Conservation (phyloP, 352 stramenopile genomes). For the Phytophthora aleatoria region DNA sequence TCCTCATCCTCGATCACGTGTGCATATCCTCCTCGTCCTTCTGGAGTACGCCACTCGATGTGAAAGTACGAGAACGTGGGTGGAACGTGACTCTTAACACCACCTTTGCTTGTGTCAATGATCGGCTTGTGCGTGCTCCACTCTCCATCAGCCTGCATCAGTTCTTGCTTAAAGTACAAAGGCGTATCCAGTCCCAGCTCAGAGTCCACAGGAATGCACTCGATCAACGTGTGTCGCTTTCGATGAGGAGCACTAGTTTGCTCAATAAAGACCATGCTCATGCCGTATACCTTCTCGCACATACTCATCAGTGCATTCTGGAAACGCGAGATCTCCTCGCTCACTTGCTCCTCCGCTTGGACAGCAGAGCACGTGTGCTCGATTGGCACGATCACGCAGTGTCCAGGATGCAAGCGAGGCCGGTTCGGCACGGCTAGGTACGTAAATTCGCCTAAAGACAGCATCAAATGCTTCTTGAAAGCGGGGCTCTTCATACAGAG, state of each 20-base stretch:
- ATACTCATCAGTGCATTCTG: constrained; percentile 61
- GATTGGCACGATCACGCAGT: constrained; percentile 80
- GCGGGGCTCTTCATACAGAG: constrained; percentile 68
- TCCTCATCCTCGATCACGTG: constrained; percentile 85
- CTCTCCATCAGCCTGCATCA: constrained; percentile 76
- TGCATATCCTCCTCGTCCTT: constrained; percentile 57
- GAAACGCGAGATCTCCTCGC: constrained; percentile 70
- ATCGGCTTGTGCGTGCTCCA: constrained; percentile 87
- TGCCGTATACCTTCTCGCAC: constrained; percentile 57
- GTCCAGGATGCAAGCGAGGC: constrained; percentile 55
- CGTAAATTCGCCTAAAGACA: constrained; percentile 77
- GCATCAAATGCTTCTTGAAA: constrained; percentile 85
- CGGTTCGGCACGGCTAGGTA: constrained; percentile 73
- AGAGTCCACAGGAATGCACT: constrained; percentile 78
- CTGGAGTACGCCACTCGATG: constrained; percentile 69
- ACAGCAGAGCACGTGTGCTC: constrained; percentile 69
- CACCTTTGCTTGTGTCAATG: constrained; percentile 69
- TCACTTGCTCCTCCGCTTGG: constrained; percentile 66
- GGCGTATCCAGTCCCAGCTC: constrained; percentile 67
- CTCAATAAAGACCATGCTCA: constrained; percentile 80
- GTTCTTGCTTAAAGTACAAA: constrained; percentile 86
- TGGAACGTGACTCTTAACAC: constrained; percentile 66
- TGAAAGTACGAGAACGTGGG: constrained; percentile 87
- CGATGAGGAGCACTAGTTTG: constrained; percentile 67
- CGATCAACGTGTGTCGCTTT: constrained; percentile 73